A percentile compares a stretch with the other conserved stretches of the same genome.
phyloP scores from a whole-genome alignment of 2,329 filamentous ascomycete species.

The Juglanconis oblonga region DNA sequence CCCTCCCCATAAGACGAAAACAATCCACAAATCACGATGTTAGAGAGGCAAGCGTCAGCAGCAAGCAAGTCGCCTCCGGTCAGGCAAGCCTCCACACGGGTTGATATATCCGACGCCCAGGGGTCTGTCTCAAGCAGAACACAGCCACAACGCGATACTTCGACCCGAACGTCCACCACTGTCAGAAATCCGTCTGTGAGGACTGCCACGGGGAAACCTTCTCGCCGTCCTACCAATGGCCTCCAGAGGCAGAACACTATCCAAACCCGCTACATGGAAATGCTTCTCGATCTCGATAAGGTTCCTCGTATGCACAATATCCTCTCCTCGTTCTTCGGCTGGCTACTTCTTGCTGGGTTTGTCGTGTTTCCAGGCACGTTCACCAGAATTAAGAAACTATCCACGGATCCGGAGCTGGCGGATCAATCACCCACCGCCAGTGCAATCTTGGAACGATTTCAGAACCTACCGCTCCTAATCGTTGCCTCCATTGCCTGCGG shows the following conservation, averaged over 20 bases:
- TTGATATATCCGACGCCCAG: not conserved
- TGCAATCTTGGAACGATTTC: not conserved
- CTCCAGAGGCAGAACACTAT: slow-evolving; percentile 22
- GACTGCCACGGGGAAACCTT: not conserved
- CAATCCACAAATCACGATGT: not conserved
- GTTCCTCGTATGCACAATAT: slow-evolving; percentile 43
- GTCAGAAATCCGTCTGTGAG: not conserved
- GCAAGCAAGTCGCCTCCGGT: not conserved
- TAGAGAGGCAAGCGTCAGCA: not conserved
- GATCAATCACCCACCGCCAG: not conserved
- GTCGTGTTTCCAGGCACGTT: slow-evolving; percentile 52
- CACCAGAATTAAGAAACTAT: slow-evolving; percentile 30
- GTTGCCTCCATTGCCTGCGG: slow-evolving; percentile 43
- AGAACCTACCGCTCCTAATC: slow-evolving; percentile 35
- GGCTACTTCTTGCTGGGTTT: slow-evolving; percentile 51
- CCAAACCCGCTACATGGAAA: slow-evolving; percentile 38
- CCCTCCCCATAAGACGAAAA: no score
- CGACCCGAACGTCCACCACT: slow-evolving; percentile 9
- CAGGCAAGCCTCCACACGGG: not conserved
- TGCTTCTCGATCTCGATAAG: slow-evolving; percentile 43
- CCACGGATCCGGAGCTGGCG: not conserved
- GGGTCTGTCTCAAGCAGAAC: not conserved
- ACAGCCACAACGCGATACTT: not conserved
- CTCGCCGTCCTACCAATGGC: slow-evolving; percentile 3
- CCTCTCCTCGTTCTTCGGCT: slow-evolving; percentile 40